Evolutionary conservation across 106 monocot genomes (phyloP).

Genomic region (Dioscorea dumetorum): DNA sequence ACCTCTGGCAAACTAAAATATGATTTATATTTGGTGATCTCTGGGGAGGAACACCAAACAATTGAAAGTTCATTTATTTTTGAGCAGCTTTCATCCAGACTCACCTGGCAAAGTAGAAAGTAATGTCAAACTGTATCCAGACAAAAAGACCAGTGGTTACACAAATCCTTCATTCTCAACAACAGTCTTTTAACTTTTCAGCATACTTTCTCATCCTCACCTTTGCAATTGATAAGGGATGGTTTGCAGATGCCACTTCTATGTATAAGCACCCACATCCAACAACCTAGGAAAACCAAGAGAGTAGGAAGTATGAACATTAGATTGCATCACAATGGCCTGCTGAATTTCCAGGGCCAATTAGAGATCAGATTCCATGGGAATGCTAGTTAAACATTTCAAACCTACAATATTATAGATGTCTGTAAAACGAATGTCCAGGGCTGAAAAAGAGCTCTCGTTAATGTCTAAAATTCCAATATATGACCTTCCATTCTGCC

Average conservation of each 20-base stretch:
- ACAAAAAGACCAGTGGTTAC: not conserved
- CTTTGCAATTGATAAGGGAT: conserved; percentile 78
- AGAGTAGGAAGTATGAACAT: not conserved
- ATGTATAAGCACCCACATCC: conserved; percentile 50
- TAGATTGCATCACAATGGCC: not conserved
- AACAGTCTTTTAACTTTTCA: conserved; percentile 1
- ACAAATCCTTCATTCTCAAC: not conserved
- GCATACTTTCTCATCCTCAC: conserved; percentile 18
- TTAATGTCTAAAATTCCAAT: conserved; percentile 63
- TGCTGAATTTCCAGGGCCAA: too few species aligned
- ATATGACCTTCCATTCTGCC: conserved; percentile 80
- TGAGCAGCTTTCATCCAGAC: conserved; percentile 35
- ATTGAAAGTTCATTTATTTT: conserved; percentile 35
- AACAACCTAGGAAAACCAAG: conserved; percentile 36
- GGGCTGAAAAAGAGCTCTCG: conserved; percentile 43
- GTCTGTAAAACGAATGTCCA: conserved; percentile 77
- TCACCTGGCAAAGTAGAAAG: conserved; percentile 37
- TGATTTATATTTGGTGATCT: conserved; percentile 34
- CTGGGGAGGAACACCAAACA: conserved; percentile 65
- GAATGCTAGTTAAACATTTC: too few species aligned
- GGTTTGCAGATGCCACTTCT: conserved; percentile 77
- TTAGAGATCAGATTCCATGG: too few species aligned
- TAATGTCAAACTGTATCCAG: not conserved
- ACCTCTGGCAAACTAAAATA: conserved; percentile 82
- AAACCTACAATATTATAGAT: conserved; percentile 53